These are phyloP conservation scores for Sclerotinia minor DNA, from an alignment of 2,329 filamentous ascomycete species.

Conservation along the genomic window DNA sequence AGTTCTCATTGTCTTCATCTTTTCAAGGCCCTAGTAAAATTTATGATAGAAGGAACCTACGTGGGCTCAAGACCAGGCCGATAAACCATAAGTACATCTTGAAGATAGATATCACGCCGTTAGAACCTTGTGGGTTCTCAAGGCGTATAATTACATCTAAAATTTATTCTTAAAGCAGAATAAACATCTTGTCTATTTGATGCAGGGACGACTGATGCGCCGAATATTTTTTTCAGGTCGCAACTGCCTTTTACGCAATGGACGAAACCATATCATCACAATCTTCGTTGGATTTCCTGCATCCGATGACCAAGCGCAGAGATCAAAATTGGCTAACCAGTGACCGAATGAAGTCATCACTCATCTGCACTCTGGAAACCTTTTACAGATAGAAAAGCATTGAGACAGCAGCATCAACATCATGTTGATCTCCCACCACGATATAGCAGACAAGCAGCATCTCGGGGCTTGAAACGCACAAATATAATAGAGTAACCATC, in stretches of 20 bases:
- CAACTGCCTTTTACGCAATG: not conserved
- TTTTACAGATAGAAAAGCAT: not conserved
- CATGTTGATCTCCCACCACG: not conserved
- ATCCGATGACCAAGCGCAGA: not conserved
- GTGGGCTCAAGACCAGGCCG: not conserved
- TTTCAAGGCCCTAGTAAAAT: not conserved
- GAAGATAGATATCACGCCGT: not conserved
- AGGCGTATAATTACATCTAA: not conserved
- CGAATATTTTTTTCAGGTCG: not conserved
- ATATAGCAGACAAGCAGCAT: too few relatives aligned
- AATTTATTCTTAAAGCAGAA: not conserved
- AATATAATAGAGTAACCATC: not conserved
- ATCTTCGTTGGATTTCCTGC: not conserved
- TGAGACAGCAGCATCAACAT: not conserved
- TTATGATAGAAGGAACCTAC: not conserved
- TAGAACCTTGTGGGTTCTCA: not conserved
- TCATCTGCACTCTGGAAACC: too few relatives aligned
- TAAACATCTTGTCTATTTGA: not conserved
- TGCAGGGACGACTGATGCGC: not conserved
- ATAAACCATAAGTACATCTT: not conserved
- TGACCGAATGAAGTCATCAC: not conserved
- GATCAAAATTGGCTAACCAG: not conserved
- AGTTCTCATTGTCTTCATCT: not conserved
- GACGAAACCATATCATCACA: not conserved
- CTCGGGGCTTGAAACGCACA: not conserved